A percentile compares a stretch with the other conserved stretches of the same genome.
phyloP scores from a whole-genome alignment of 305 asterid species.

The Rubia tinctorum region DNA sequence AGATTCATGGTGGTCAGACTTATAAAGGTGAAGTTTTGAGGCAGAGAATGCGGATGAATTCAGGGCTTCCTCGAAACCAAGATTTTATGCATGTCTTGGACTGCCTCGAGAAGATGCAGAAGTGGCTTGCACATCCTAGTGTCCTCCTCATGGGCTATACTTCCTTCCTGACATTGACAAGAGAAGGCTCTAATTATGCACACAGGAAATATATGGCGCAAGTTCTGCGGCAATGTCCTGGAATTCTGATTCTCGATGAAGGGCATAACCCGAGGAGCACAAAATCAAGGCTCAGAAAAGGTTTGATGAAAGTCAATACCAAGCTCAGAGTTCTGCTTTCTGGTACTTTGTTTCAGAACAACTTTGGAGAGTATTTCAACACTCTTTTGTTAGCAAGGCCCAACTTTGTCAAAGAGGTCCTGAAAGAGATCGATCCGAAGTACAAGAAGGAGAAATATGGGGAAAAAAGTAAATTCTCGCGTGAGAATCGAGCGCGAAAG shows the following conservation, averaged over 20 bases:
- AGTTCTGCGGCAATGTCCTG: constrained; percentile 81
- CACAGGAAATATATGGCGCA: constrained; percentile 97
- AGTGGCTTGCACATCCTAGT: constrained; percentile 95
- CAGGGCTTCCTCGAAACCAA: constrained; percentile 90
- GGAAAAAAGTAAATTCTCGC: constrained; percentile 51
- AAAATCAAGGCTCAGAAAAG: constrained; percentile 86
- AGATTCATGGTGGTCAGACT: constrained; percentile 97
- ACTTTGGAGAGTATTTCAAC: constrained; percentile 96
- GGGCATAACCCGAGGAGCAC: constrained; percentile 99
- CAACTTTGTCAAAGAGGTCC: constrained; percentile 70
- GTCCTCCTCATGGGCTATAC: constrained; percentile 96
- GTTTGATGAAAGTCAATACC: constrained; percentile 84
- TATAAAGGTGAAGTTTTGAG: constrained; percentile 86
- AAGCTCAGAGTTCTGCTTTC: constrained; percentile 80
- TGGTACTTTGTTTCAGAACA: constrained; percentile 91
- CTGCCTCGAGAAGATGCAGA: constrained; percentile 92
- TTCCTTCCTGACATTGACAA: constrained; percentile 75
- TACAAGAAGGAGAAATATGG: constrained; percentile 66
- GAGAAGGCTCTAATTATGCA: constrained; percentile 89
- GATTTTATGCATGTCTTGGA: constrained; percentile 98
- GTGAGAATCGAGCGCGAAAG: constrained; percentile 83
- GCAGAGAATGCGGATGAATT: constrained; percentile 67
- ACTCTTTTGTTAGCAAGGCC: constrained; percentile 89
- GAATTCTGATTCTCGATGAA: constrained; percentile 83
- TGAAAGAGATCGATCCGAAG: constrained; percentile 84